These are phyloP conservation scores for Xylaria flabelliformis DNA, from an alignment of 495 filamentous ascomycete species.

Conservation along the genomic window DNA sequence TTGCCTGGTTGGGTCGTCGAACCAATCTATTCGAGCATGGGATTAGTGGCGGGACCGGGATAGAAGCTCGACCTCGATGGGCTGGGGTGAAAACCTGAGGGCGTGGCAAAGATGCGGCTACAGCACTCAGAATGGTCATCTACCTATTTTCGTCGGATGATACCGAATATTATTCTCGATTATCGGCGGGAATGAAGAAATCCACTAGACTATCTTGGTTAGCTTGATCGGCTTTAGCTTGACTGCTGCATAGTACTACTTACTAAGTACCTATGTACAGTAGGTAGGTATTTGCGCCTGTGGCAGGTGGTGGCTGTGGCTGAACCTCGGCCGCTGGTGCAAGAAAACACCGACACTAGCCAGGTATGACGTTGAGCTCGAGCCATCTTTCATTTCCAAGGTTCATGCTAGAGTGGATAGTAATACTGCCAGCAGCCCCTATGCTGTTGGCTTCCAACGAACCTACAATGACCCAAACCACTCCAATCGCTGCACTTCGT, in stretches of 20 bases:
- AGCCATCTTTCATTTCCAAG: slow-evolving; percentile 29
- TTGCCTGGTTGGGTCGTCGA: slow-evolving; percentile 29
- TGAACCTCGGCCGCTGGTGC: slow-evolving; percentile 14
- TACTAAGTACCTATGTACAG: too few relatives aligned
- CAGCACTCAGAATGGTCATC: background rate
- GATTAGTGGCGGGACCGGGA: background rate
- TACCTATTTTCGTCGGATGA: slow-evolving; percentile 10
- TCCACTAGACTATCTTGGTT: slow-evolving; percentile 5
- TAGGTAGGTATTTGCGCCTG: background rate
- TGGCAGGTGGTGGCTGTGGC: slow-evolving; percentile 6
- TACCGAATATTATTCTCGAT: slow-evolving; percentile 14
- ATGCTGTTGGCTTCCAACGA: background rate
- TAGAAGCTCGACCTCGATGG: slow-evolving; percentile 11
- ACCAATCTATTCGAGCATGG: slow-evolving; percentile 18
- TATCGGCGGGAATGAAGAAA: slow-evolving; percentile 1
- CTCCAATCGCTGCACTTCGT: background rate
- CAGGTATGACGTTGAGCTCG: slow-evolving; percentile 19
- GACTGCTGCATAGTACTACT: too few relatives aligned
- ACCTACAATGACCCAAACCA: slow-evolving; percentile 2
- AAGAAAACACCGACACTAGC: background rate
- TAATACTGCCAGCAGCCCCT: background rate
- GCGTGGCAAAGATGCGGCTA: background rate
- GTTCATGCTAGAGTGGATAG: background rate
- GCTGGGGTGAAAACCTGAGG: background rate
- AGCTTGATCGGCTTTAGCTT: background rate